Conservation (phyloP, 768 basidiomycete genomes). For the Gloeopeniophorella convolvens region DNA sequence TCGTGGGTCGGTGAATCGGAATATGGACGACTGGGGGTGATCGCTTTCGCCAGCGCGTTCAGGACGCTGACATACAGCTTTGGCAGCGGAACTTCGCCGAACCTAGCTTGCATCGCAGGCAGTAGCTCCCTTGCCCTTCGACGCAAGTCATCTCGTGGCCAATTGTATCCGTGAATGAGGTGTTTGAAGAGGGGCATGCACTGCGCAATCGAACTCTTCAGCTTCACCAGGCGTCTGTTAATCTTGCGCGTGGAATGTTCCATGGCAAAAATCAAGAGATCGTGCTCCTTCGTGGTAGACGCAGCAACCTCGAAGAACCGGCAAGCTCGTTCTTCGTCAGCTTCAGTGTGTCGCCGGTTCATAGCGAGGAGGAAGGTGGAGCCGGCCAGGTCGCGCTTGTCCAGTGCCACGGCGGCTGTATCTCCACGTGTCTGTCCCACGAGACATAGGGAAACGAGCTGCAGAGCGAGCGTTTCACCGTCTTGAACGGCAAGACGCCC, state of each 20-base stretch:
- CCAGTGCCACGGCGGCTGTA: slow-evolving; percentile 15
- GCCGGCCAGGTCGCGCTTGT: slow-evolving; percentile 9
- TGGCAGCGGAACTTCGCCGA: slow-evolving; percentile 5
- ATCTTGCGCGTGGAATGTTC: slow-evolving; percentile 10
- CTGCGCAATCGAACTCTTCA: slow-evolving; percentile 6
- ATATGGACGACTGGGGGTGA: neutral
- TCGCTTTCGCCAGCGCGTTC: slow-evolving; percentile 3
- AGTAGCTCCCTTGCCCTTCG: slow-evolving; percentile 13
- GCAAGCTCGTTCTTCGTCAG: slow-evolving; percentile 12
- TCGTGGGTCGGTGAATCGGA: neutral
- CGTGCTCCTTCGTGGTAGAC: slow-evolving; percentile 1
- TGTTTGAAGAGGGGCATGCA: slow-evolving; percentile 9
- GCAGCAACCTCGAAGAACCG: slow-evolving; percentile 12
- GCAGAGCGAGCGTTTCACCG: slow-evolving; percentile 12
- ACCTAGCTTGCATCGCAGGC: slow-evolving; percentile 5
- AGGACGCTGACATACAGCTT: slow-evolving; percentile 10
- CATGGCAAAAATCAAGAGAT: slow-evolving; percentile 5
- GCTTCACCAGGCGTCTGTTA: slow-evolving; percentile 9
- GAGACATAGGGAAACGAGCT: slow-evolving; percentile 14
- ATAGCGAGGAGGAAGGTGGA: slow-evolving; percentile 17
- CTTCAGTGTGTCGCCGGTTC: slow-evolving; percentile 1
- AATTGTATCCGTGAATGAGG: slow-evolving; percentile 8
- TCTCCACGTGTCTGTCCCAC: slow-evolving; percentile 15
- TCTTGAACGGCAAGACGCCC: slow-evolving; percentile 15
- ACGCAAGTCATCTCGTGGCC: slow-evolving; percentile 7